Base-by-base conservation (phyloP, 305 asterid genomes). In the Solanum hybrid region DNA sequence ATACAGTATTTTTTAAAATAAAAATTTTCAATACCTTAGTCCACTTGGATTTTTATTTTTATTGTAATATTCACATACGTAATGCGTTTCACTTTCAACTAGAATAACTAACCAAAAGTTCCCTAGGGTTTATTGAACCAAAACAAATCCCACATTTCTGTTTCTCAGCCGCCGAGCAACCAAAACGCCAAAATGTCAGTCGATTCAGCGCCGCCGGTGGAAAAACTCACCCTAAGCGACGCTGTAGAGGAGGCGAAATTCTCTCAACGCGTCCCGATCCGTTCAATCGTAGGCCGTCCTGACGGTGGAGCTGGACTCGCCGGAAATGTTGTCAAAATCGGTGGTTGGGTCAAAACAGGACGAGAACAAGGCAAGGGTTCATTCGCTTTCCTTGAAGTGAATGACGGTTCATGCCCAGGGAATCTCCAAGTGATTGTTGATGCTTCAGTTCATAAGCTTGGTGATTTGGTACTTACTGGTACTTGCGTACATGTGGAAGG, bases 301-400 rank as follows among this genome's bases (percentile, higher is more conserved):
- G 99, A 97, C 89, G 95, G 95, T 79, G 99, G 99, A 22, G 94
- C 96, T 3, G 98, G 96, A 4, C 92, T 97, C 61, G 93, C 96
- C 1, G 99, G 98, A 2, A 93, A 92, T 90, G 92, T 91, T 26
- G 94, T 94, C 72, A 92, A 93, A 6, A 93, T 97, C 78, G 99
- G 98, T 1, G 99, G 99, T 61, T 96, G 98, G 99, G 99, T 97
- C 39, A 96, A 95, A 92, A 95, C 98, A 0, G 99, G 99, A 0
- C 92, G 99, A 31, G 96, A 94, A 91, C 99, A 96, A 70, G 99
- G 97, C 10, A 97, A 95, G 91, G 98, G 98, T 0, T 38, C 94
- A 8, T 93, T 97, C 88, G 99, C 99, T 0, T 97, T 97, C 81
- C 81, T 97, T 61, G 99, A 95, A 90, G 94, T 97, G n/a, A 96